These are phyloP conservation scores for Fusarium sp. DNA, from an alignment of 2,329 filamentous ascomycete species.

Conservation along the genomic window DNA sequence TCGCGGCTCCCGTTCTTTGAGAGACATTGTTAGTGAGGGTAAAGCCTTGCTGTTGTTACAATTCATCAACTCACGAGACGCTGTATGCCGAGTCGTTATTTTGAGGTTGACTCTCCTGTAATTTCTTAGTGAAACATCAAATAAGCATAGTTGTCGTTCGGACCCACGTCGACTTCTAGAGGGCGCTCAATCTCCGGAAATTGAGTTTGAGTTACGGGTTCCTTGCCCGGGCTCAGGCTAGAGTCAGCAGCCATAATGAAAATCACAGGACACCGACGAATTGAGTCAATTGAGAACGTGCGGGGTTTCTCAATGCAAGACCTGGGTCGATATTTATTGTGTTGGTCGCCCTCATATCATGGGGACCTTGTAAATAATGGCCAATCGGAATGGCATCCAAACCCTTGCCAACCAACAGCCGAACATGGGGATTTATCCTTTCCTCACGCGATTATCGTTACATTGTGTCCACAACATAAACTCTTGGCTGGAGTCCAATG, in stretches of 20 bases:
- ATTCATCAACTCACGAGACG: not conserved
- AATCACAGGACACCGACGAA: not conserved
- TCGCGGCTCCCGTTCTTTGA: not conserved
- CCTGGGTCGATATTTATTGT: not conserved
- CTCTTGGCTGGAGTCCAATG: too few relatives aligned
- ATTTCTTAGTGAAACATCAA: not conserved
- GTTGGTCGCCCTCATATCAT: not conserved
- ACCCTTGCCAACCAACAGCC: not conserved
- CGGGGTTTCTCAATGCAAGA: not conserved
- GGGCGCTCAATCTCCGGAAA: not conserved
- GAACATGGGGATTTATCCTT: not conserved
- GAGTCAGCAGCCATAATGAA: not conserved
- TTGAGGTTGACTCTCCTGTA: not conserved
- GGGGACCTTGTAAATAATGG: not conserved
- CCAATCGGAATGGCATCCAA: not conserved
- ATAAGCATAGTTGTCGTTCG: not conserved
- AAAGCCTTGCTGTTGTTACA: not conserved
- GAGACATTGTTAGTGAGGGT: not conserved
- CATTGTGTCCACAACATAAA: not conserved
- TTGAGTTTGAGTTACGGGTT: not conserved
- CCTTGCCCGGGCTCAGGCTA: not conserved
- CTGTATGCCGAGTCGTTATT: not conserved
- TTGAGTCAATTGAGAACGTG: not conserved
- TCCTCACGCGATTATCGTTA: not conserved
- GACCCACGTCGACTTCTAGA: conserved; percentile 1